phyloP scores from a whole-genome alignment of 352 stramenopile species.

The Phytopythium sindhum region DNA sequence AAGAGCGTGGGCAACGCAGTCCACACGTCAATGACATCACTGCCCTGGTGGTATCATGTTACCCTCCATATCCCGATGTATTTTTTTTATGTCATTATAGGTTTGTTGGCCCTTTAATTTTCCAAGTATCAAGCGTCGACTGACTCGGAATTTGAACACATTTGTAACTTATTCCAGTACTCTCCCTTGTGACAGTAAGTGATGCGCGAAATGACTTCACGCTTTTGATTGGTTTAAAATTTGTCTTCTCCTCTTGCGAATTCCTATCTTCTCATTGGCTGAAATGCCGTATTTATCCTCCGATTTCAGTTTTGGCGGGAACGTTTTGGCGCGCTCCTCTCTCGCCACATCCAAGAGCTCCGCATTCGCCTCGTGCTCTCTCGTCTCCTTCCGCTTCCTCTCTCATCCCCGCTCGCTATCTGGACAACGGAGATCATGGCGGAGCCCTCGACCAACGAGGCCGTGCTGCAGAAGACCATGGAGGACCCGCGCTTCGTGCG shows the following conservation, averaged over 20 bases:
- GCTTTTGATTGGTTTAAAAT: neutral
- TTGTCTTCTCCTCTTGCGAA: too few relatives aligned
- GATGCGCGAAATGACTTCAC: too few relatives aligned
- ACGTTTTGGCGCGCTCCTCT: neutral
- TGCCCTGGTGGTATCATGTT: too few relatives aligned
- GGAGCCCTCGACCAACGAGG: neutral
- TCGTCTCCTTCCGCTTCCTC: neutral
- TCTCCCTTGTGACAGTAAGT: too few relatives aligned
- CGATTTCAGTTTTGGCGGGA: neutral
- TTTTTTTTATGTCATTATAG: too few relatives aligned
- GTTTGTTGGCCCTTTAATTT: too few relatives aligned
- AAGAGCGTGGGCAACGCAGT: too few relatives aligned
- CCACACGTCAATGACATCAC: too few relatives aligned
- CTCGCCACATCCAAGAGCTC: too few relatives aligned
- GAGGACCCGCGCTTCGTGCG: slow-evolving; percentile 73
- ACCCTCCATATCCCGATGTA: too few relatives aligned
- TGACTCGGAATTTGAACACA: too few relatives aligned
- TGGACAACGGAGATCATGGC: slow-evolving; percentile 4
- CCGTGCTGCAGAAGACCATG: slow-evolving; percentile 52
- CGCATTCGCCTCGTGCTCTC: neutral
- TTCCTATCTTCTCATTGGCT: neutral
- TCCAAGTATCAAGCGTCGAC: too few relatives aligned
- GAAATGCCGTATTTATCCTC: neutral
- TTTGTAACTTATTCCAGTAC: neutral
- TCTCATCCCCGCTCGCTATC: neutral